A percentile compares a stretch with the other conserved stretches of the same genome.
Conservation (phyloP, 2,329 filamentous ascomycete genomes). For the Phaeophleospora eucalypticola region DNA sequence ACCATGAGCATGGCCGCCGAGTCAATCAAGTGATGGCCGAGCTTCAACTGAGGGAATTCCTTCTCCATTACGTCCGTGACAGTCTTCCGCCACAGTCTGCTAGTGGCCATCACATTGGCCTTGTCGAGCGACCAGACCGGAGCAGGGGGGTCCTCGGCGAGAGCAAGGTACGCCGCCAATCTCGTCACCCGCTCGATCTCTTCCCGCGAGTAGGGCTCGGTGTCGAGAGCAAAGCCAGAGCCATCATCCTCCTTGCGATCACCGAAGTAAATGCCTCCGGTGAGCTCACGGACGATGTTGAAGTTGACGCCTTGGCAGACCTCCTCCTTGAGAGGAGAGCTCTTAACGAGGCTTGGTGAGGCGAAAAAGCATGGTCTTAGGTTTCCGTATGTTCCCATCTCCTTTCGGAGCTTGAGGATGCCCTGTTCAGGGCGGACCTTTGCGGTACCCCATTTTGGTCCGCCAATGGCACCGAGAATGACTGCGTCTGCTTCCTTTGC, state of each 20-base stretch:
- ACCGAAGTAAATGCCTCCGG: conserved; percentile 92
- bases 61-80: conserved; percentile 78
- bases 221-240: conserved; percentile 72
- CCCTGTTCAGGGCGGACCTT: conserved; percentile 87
- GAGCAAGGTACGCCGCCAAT: conserved; percentile 74
- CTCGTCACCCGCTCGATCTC: conserved; percentile 88
- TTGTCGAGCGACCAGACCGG: conserved; percentile 89
- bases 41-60: conserved; percentile 82
- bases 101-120: conserved; percentile 92
- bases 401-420: conserved; percentile 83
- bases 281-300: conserved; percentile 87
- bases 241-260: conserved; percentile 78
- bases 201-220: conserved; percentile 74
- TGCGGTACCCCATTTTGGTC: conserved; percentile 94
- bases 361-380: conserved; percentile 94
- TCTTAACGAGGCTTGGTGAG: conserved; percentile 75
- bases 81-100: conserved; percentile 81
- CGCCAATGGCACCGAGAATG: conserved; percentile 87
- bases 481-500: conserved; percentile 85
- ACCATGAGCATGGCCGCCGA: conserved; percentile 97
- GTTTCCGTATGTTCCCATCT: conserved; percentile 92
- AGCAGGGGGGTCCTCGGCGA: conserved; percentile 68
- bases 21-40: conserved; percentile 90
- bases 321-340: conserved; percentile 79
- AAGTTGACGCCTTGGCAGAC: conserved; percentile 87